A percentile compares a stretch with the other conserved stretches of the same genome.
Evolutionary conservation across 1,284 basidiomycete genomes (phyloP).

Genomic region (Ustilago curta): DNA sequence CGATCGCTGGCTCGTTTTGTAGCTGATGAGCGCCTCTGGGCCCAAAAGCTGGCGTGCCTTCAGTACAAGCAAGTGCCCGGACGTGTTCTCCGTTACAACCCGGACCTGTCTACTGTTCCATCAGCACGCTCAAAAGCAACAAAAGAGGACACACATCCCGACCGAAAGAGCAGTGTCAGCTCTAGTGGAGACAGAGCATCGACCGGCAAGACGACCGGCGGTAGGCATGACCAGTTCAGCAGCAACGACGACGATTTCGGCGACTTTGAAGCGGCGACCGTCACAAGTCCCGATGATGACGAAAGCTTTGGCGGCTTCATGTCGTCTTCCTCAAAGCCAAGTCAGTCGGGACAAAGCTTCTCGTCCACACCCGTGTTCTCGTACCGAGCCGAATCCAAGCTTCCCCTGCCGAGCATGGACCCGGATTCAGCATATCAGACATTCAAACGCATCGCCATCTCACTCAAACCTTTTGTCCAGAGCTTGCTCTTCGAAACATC

Average conservation of each 20-base stretch:
- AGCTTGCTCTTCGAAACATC: conserved; percentile 45
- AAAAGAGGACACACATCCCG: not conserved
- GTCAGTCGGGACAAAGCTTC: conserved; percentile 29
- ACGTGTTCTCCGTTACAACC: conserved; percentile 30
- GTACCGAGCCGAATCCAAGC: conserved; percentile 34
- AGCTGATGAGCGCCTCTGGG: conserved; percentile 58
- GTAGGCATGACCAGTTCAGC: conserved; percentile 7
- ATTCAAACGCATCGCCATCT: conserved; percentile 46
- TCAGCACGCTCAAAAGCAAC: not conserved
- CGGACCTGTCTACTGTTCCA: conserved; percentile 40
- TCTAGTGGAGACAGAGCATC: not conserved
- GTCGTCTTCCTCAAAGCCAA: conserved; percentile 26
- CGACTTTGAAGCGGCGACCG: conserved; percentile 43
- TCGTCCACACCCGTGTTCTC: conserved; percentile 51
- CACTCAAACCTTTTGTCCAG: conserved; percentile 44
- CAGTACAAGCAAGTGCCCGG: conserved; percentile 52
- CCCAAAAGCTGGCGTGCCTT: conserved; percentile 29
- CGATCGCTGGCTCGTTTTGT: conserved; percentile 53
- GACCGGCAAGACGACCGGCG: not conserved
- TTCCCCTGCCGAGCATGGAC: conserved; percentile 35
- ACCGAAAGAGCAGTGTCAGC: conserved; percentile 17
- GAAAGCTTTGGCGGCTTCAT: conserved; percentile 76
- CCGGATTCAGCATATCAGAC: conserved; percentile 47
- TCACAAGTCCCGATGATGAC: conserved; percentile 38
- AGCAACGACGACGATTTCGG: conserved; percentile 83